Base-by-base conservation (phyloP, 2,329 filamentous ascomycete species). In the Cercospora canescens region DNA sequence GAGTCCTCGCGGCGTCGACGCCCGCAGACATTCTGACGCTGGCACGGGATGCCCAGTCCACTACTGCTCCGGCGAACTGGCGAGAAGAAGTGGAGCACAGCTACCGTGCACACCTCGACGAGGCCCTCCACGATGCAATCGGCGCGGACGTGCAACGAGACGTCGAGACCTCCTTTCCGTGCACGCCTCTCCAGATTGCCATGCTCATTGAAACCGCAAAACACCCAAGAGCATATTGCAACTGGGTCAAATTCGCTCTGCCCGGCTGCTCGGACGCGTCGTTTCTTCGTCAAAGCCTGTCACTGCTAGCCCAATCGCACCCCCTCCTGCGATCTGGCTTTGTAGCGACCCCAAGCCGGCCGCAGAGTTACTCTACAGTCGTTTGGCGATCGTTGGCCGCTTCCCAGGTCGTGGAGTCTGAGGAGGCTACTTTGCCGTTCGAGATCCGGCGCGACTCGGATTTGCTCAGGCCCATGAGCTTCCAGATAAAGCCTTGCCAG, bases 321-420 rank as follows among this genome's bases (percentile, higher is more conserved):
- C 83, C 89, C 50, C 86, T 93, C 18, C 78, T 97, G 1, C 86
- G 93, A 12, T 89, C 91, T 7, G 92, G 92, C 0, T 97, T 97
- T 75, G 74, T 85, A 1, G 78, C 84, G n/a, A 77, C 84, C 28
- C 76, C 79, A 11, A 73, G 78, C 4, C 71, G 74, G 11, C 67
- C 82, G 0, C 82, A 83, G 21, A 78, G 80, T 1, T 89, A 89
- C 69, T 82, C 82, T 11, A 89, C 90, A 68, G 77, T 95, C 2
- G 76, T 92, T 1, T 93, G 91, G 85, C 84, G 83, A 35, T 67
- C 72, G 0, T 72, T 90, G 1, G 58, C 60, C 9, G 34, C 59
- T 1, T 55, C 60, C 24, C 75, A 76, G 37, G 62, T 78, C 83
- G 14, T 70, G 72, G 9, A 48, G 16, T 68, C 65, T 1, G 50